A percentile compares a stretch with the other conserved stretches of the same genome.
phyloP scores from a whole-genome alignment of 2,329 filamentous ascomycete genomes.

The Trichoderma sp. region DNA sequence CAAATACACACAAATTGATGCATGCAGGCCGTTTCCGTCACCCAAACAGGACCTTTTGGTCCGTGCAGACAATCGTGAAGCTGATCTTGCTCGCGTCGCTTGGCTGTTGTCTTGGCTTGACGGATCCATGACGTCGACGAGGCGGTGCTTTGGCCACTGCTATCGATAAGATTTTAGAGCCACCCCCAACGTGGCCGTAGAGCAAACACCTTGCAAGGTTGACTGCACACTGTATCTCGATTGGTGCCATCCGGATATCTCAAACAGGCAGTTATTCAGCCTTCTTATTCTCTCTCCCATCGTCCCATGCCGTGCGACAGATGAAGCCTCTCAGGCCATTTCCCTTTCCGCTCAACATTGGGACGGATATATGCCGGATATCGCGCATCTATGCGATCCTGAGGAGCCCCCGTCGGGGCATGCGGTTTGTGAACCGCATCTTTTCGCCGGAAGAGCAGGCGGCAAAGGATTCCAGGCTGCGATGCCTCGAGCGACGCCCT shows the following conservation, averaged over 20 bases:
- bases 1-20: not conserved
- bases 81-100: not conserved
- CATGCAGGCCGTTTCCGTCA: not conserved
- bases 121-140: conserved; percentile 24
- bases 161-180: conserved; percentile 31
- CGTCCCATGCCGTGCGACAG: not conserved
- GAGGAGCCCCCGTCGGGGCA: conserved; percentile 42
- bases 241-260: not conserved
- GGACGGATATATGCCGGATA: conserved; percentile 77
- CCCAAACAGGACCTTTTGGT: conserved; percentile 30
- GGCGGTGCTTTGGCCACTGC: not conserved
- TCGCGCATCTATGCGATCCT: conserved; percentile 65
- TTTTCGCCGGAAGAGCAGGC: conserved; percentile 45
- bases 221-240: not conserved
- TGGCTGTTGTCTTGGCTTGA: conserved; percentile 18
- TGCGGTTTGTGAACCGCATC: conserved; percentile 52
- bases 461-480: conserved; percentile 33
- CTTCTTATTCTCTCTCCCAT: not conserved
- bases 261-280: not conserved
- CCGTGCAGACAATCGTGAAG: conserved; percentile 14
- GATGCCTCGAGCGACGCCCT: conserved; percentile 12
- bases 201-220: not conserved
- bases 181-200: conserved; percentile 20
- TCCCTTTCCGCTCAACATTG: conserved; percentile 67
- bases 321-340: conserved; percentile 52